These are phyloP conservation scores for Spinellus fusiger DNA, from an alignment of 192 early-diverging fungal genomes.

Conservation along the genomic window DNA sequence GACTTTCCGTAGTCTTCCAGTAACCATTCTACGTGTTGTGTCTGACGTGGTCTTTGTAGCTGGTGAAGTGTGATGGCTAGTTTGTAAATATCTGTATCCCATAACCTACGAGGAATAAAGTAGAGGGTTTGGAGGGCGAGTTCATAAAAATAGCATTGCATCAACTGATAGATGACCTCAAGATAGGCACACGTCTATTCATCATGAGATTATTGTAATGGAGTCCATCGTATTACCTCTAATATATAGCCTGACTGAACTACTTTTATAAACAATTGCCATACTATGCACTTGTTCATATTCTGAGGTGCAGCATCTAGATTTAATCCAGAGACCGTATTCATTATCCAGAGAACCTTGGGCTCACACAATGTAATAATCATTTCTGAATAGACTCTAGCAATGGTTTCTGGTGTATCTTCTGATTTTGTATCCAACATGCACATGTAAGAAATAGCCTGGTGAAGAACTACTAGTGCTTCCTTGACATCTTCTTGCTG, in stretches of 20 bases:
- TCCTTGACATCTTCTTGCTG: not conserved
- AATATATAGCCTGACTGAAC: constrained; percentile 18
- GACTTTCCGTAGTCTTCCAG: constrained; percentile 15
- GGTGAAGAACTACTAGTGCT: not conserved
- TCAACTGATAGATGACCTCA: constrained; percentile 4
- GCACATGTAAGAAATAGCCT: not conserved
- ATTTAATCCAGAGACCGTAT: not conserved
- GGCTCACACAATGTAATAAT: constrained; percentile 15
- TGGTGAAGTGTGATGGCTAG: constrained; percentile 15
- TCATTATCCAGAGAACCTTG: not conserved
- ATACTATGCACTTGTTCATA: not conserved
- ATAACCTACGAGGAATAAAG: constrained; percentile 12
- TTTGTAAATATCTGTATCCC: constrained; percentile 19
- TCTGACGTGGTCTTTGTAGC: constrained; percentile 9
- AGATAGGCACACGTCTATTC: constrained; percentile 4
- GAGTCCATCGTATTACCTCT: not conserved
- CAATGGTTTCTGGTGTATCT: not conserved
- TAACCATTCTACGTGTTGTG: constrained; percentile 8
- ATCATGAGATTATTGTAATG: not conserved
- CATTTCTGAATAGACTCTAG: constrained; percentile 16
- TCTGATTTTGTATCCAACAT: not conserved
- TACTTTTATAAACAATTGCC: constrained; percentile 19
- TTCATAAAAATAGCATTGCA: constrained; percentile 1
- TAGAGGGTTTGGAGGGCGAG: constrained; percentile 21
- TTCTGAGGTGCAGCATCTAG: not conserved